Conservation (phyloP, 2,329 filamentous ascomycete genomes). For the Beauveria sp. region DNA sequence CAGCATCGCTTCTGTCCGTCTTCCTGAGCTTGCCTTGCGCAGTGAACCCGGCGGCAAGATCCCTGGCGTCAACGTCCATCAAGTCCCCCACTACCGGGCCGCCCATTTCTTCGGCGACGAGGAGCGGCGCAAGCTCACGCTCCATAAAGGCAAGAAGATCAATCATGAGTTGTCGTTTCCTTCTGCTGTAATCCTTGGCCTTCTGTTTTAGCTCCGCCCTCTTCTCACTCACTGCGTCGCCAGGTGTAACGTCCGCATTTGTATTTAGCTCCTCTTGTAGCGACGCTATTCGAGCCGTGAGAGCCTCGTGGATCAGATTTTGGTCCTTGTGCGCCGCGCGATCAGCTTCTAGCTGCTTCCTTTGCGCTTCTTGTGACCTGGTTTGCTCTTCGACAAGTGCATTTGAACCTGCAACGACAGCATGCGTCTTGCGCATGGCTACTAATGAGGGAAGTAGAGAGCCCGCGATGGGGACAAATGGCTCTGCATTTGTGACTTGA, state of each 20-base stretch:
- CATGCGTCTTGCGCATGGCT: slow-evolving; percentile 59
- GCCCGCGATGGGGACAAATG: slow-evolving; percentile 56
- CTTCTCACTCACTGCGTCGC: slow-evolving; percentile 55
- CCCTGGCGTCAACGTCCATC: slow-evolving; percentile 54
- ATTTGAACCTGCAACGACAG: slow-evolving; percentile 57
- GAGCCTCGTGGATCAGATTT: slow-evolving; percentile 43
- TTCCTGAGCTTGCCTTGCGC: slow-evolving; percentile 50
- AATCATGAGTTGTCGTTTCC: slow-evolving; percentile 53
- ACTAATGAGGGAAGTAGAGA: slow-evolving; percentile 66
- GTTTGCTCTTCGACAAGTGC: slow-evolving; percentile 44
- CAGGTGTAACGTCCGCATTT: slow-evolving; percentile 49
- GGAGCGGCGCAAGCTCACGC: slow-evolving; percentile 60
- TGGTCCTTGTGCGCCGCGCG: slow-evolving; percentile 46
- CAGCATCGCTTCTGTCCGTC: slow-evolving; percentile 22
- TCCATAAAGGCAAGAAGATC: slow-evolving; percentile 65
- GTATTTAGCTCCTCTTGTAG: slow-evolving; percentile 51
- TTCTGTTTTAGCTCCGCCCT: slow-evolving; percentile 53
- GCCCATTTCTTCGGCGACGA: slow-evolving; percentile 76
- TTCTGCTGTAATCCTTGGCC: slow-evolving; percentile 51
- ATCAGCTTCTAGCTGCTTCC: slow-evolving; percentile 43
- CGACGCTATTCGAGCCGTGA: slow-evolving; percentile 49
- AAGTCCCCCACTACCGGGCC: slow-evolving; percentile 74
- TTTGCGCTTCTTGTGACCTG: slow-evolving; percentile 33
- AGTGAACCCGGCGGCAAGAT: slow-evolving; percentile 52
- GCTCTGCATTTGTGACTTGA: slow-evolving; percentile 51